Conservation (phyloP, 2,329 filamentous ascomycete genomes). For the Aspergillus pseudoglaucus region DNA sequence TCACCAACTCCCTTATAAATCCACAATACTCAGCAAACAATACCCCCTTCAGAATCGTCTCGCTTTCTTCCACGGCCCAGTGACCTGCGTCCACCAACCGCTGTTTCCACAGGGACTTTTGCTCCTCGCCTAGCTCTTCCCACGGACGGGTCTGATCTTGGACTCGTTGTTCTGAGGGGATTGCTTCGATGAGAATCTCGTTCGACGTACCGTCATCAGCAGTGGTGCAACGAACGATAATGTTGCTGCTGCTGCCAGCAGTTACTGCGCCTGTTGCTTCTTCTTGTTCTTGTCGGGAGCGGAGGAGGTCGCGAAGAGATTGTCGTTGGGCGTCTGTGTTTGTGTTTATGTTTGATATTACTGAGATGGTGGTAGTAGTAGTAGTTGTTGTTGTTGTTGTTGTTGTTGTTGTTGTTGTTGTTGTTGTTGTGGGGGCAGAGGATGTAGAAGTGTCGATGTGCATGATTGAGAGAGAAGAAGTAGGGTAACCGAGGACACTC, state of each 20-base stretch:
- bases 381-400: too few relatives aligned
- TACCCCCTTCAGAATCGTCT: slow-evolving; percentile 68
- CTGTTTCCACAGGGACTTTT: slow-evolving; percentile 63
- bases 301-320: slow-evolving; percentile 24
- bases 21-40: slow-evolving; percentile 62
- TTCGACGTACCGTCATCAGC: slow-evolving; percentile 7
- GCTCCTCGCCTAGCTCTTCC: slow-evolving; percentile 60
- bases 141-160: slow-evolving; percentile 43
- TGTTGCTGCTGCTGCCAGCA: slow-evolving; percentile 8
- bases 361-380: slow-evolving; percentile 3
- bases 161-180: background rate
- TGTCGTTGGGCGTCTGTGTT: slow-evolving; percentile 6
- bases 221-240: slow-evolving; percentile 18
- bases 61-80: slow-evolving; percentile 73
- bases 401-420: too few relatives aligned
- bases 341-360: background rate
- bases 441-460: slow-evolving; percentile 13
- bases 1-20: slow-evolving; percentile 9
- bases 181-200: slow-evolving; percentile 17
- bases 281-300: slow-evolving; percentile 15
- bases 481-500: slow-evolving; percentile 25
- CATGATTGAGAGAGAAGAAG: slow-evolving; percentile 11
- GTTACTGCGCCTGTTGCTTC: slow-evolving; percentile 10
- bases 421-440: slow-evolving; percentile 5
- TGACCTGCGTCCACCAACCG: slow-evolving; percentile 64